These are phyloP conservation scores for Aspergillaceae sp. DNA, from an alignment of 2,329 filamentous ascomycete species.

Conservation along the genomic window DNA sequence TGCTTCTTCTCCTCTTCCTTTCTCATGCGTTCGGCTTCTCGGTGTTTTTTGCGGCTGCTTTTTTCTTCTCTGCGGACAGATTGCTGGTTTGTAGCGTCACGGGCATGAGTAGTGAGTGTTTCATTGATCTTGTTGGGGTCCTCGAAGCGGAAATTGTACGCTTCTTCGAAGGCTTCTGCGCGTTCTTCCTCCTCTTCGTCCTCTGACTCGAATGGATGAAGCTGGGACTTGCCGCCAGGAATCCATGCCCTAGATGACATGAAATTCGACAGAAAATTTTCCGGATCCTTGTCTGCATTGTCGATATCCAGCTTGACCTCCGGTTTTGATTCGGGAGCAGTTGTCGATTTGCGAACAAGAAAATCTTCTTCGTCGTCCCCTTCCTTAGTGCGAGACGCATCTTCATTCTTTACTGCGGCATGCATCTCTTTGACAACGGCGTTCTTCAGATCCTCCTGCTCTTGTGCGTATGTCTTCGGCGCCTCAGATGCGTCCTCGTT, in stretches of 20 bases:
- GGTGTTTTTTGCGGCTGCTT: conserved; percentile 64
- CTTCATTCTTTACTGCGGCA: conserved; percentile 44
- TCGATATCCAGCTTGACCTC: conserved; percentile 58
- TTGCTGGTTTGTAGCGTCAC: conserved; percentile 71
- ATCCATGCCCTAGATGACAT: conserved; percentile 88
- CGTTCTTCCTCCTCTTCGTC: conserved; percentile 66
- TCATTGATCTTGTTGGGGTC: conserved; percentile 83
- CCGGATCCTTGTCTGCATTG: conserved; percentile 77
- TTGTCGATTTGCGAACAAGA: conserved; percentile 60
- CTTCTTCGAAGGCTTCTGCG: conserved; percentile 81
- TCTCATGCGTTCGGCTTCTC: conserved; percentile 67
- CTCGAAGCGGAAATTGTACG: conserved; percentile 94
- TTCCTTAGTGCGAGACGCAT: conserved; percentile 43
- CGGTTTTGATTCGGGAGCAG: conserved; percentile 27
- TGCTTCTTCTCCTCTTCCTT: conserved; percentile 71
- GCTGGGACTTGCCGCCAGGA: conserved; percentile 55
- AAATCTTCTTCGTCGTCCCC: conserved; percentile 61
- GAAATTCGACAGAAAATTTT: conserved; percentile 90
- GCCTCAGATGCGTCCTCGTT: conserved; percentile 27
- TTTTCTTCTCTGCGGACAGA: conserved; percentile 79
- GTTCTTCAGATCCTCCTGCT: conserved; percentile 75
- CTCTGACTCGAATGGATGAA: conserved; percentile 84
- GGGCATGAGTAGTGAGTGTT: conserved; percentile 76
- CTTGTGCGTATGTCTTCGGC: conserved; percentile 70
- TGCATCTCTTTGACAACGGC: conserved; percentile 75